These are phyloP conservation scores for Xylaria sp. DNA, from an alignment of 2,329 filamentous ascomycete genomes.

Conservation along the genomic window DNA sequence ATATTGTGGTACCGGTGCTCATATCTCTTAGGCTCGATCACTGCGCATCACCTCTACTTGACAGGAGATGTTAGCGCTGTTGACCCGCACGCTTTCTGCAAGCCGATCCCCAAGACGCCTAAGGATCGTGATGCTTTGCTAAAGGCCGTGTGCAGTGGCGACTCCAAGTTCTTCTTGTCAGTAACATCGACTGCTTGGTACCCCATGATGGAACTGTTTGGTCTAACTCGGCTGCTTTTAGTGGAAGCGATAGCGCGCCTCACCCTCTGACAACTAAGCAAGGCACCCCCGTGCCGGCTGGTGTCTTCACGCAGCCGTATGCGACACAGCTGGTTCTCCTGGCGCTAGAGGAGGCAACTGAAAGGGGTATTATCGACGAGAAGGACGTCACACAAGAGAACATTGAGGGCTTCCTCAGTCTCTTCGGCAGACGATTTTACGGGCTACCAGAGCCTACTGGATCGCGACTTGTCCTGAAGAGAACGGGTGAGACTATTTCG, in stretches of 20 bases:
- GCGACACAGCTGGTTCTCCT: slow-evolving; percentile 54
- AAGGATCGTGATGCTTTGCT: slow-evolving; percentile 55
- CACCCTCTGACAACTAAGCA: slow-evolving; percentile 58
- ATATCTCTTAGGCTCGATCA: slow-evolving; percentile 61
- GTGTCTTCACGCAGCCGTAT: slow-evolving; percentile 68
- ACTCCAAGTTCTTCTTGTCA: slow-evolving; percentile 51
- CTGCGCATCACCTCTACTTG: slow-evolving; percentile 78
- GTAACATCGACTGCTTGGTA: slow-evolving; percentile 3
- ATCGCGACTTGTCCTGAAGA: slow-evolving; percentile 52
- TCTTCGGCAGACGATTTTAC: slow-evolving; percentile 52
- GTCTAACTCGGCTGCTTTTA: slow-evolving; percentile 20
- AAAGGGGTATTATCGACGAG: slow-evolving; percentile 46
- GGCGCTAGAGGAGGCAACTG: slow-evolving; percentile 57
- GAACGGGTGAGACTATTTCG: slow-evolving; percentile 43
- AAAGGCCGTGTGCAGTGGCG: slow-evolving; percentile 40
- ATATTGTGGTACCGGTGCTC: not conserved
- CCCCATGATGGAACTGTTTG: not conserved
- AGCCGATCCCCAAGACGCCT: slow-evolving; percentile 69
- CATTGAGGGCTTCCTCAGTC: slow-evolving; percentile 50
- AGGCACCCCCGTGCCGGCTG: slow-evolving; percentile 50
- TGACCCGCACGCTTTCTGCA: slow-evolving; percentile 65
- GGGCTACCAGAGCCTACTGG: slow-evolving; percentile 42
- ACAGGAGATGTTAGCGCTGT: slow-evolving; percentile 66
- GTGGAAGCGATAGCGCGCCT: slow-evolving; percentile 58
- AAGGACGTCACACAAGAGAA: slow-evolving; percentile 50